Evolutionary conservation across 2,329 filamentous ascomycete genomes (phyloP).

Genomic region (Diaporthe longicolla): DNA sequence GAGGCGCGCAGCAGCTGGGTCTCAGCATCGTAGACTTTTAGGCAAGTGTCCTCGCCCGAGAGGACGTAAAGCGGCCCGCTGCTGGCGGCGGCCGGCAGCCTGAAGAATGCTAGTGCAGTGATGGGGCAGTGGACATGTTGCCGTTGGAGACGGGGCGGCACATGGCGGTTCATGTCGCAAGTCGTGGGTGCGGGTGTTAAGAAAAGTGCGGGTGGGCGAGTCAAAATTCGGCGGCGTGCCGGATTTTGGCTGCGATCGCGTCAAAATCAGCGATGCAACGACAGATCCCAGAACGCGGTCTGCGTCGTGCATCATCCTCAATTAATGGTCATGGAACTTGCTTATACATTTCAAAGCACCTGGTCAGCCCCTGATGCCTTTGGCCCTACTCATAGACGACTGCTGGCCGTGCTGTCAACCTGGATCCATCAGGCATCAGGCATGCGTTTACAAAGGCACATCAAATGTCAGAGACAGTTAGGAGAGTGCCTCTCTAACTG

Average conservation of each 20-base stretch:
- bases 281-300: not conserved
- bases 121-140: slow-evolving; percentile 67
- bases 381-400: too few species aligned
- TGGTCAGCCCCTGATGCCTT: not conserved
- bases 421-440: not conserved
- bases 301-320: not conserved
- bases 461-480: too few species aligned
- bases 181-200: slow-evolving; percentile 13
- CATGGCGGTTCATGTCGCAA: slow-evolving; percentile 36
- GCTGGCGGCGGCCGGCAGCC: slow-evolving; percentile 29
- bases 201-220: slow-evolving; percentile 25
- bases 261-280: not conserved
- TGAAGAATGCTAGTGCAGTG: slow-evolving; percentile 71
- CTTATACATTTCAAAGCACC: not conserved
- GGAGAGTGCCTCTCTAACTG: too few species aligned
- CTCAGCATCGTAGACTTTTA: slow-evolving; percentile 66
- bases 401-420: not conserved
- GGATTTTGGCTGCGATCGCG: not conserved
- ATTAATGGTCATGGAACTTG: not conserved
- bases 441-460: not conserved
- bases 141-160: slow-evolving; percentile 45
- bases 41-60: slow-evolving; percentile 71
- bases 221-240: slow-evolving; percentile 23
- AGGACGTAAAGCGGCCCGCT: slow-evolving; percentile 61
- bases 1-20: slow-evolving; percentile 55